Percentiles rank a stretch among this genome's conserved stretches.
These are phyloP conservation scores for Chenopodium album DNA, from an alignment of 148 eudicot species.

Conservation along the genomic window DNA sequence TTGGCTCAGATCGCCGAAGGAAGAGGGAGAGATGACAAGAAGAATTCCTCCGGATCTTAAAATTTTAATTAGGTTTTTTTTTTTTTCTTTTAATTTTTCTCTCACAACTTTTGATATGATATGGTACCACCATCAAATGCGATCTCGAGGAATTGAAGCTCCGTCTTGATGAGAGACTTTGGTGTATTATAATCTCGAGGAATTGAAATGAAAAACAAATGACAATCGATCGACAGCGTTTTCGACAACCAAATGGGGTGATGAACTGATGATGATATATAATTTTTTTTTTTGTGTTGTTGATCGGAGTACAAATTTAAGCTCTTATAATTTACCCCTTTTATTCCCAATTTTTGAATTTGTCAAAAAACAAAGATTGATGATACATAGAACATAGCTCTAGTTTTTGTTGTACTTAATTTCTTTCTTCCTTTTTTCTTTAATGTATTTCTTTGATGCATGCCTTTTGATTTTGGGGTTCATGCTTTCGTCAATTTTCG, in stretches of 20 bases:
- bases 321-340: neutral
- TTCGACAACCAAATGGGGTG: neutral
- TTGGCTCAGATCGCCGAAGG: slow-evolving; percentile 55
- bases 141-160: too few relatives aligned
- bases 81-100: too few relatives aligned
- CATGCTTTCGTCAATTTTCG: neutral
- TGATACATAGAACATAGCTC: neutral
- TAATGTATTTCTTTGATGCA: neutral
- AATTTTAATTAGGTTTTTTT: too few relatives aligned
- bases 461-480: neutral
- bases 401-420: neutral
- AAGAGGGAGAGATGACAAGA: neutral
- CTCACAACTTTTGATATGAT: too few relatives aligned
- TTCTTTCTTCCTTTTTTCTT: neutral
- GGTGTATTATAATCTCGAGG: neutral
- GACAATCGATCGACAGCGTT: neutral
- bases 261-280: neutral
- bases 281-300: neutral
- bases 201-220: neutral
- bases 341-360: neutral
- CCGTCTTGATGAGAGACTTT: neutral
- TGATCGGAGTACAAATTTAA: neutral
- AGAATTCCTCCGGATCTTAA: neutral
- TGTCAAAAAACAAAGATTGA: neutral
- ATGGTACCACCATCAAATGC: too few relatives aligned